Percentiles rank a stretch among this genome's conserved stretches.
Evolutionary conservation across 1,284 basidiomycete species (phyloP).

Genomic region (Cystobasidiaceae sp.): DNA sequence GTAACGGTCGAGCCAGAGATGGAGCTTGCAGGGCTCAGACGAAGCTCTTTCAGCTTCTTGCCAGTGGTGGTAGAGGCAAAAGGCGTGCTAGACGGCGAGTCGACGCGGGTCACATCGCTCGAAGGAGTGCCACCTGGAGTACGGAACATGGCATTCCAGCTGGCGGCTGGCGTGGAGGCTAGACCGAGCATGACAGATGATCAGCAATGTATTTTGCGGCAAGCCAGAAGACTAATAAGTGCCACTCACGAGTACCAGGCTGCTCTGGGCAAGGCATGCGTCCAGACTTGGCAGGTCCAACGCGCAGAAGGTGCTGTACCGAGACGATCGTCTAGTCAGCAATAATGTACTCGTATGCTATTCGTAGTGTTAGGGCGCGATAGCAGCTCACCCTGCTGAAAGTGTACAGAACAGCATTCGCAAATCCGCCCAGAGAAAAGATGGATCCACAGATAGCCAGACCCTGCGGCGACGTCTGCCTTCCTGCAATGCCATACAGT

Average conservation of each 20-base stretch:
- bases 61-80: background rate
- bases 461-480: background rate
- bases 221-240: too few relatives aligned
- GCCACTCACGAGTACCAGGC: too few relatives aligned
- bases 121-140: background rate
- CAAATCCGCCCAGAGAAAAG: constrained; percentile 26
- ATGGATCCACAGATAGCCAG: constrained; percentile 25
- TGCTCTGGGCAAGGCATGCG: too few relatives aligned
- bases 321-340: background rate
- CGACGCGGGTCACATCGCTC: background rate
- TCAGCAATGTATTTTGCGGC: too few relatives aligned
- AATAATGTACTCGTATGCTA: background rate
- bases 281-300: too few relatives aligned
- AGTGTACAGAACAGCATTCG: constrained; percentile 21
- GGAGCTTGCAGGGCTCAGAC: background rate
- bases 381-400: constrained; percentile 14
- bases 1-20: background rate
- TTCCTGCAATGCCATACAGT: constrained; percentile 9
- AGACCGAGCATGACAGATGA: too few relatives aligned
- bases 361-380: background rate
- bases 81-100: background rate
- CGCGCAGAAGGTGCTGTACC: background rate
- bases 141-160: background rate
- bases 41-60: constrained; percentile 5
- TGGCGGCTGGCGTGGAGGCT: background rate